These are phyloP conservation scores for Tillandsia leiboldiana DNA, from an alignment of 176 grass and related monocot species.

Conservation along the genomic window DNA sequence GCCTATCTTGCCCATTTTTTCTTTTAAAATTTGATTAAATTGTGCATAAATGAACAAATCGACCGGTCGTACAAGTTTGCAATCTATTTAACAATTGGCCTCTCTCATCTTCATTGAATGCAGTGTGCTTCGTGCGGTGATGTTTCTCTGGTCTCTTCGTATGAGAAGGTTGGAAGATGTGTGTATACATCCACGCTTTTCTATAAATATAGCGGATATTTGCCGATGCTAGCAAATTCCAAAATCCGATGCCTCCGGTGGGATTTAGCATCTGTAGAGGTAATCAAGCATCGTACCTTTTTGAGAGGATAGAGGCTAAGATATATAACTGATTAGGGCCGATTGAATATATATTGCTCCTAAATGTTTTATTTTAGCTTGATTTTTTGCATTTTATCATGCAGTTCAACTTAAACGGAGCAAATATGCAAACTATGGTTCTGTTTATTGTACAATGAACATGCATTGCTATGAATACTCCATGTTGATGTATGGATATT, in stretches of 20 bases:
- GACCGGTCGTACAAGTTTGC: neutral
- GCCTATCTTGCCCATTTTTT: too few relatives aligned
- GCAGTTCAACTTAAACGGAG: too few relatives aligned
- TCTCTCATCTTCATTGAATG: slow-evolving; percentile 8
- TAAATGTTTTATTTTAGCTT: slow-evolving; percentile 7
- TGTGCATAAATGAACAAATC: too few relatives aligned
- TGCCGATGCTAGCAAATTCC: slow-evolving; percentile 31
- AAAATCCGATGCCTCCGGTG: slow-evolving; percentile 34
- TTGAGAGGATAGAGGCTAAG: neutral
- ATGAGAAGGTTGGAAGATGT: slow-evolving; percentile 92
- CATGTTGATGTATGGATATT: neutral
- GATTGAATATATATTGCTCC: neutral
- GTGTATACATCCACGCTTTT: slow-evolving; percentile 88
- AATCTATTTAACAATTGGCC: neutral
- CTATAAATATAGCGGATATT: slow-evolving; percentile 49
- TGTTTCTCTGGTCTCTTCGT: slow-evolving; percentile 73
- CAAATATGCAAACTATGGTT: neutral
- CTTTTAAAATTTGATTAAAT: too few relatives aligned
- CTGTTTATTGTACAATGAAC: neutral
- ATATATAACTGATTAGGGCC: neutral
- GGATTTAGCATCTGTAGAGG: slow-evolving; percentile 76
- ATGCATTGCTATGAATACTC: neutral
- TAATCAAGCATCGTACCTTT: slow-evolving; percentile 25
- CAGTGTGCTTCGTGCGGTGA: slow-evolving; percentile 86
- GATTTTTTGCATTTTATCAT: too few relatives aligned